Base-by-base conservation (phyloP, 2,329 filamentous ascomycete genomes). In the Biscogniauxia sp. region DNA sequence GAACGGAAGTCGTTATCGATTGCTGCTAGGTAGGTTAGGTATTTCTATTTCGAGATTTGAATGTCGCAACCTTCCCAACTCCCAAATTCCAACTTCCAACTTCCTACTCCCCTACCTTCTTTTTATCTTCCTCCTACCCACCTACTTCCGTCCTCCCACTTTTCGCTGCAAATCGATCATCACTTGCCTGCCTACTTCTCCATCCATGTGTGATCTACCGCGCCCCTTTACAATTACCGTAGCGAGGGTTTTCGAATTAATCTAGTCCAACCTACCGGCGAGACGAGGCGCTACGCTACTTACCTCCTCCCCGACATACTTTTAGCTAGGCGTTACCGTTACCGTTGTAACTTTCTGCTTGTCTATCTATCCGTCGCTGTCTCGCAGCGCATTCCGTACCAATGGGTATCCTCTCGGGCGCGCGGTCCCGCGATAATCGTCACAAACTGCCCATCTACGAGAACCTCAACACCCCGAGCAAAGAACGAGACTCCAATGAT, bases 401-500 rank as follows among this genome's bases (percentile, higher is more conserved):
- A 61, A 87, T 87, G 83, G 83, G 80, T 58, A 70, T 82, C 58
- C 73, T 81, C 58, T 76, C 80, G 50, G 77, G 77, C 50, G 69
- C 84, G 65, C 79, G 80, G 59, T 74, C 78, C 57, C 79, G 81
- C 64, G 78, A 80, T 65, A 71, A 75, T 56, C 79, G 75, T 56
- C 69, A 70, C 9, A 75, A 72, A 62, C 75, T 86, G 26, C 84
- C 84, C 20, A 66, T 84, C 11, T 85, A 85, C 72, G 79, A 82
- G 64, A 78, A 78, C 59, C 58, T 79, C 45, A 66, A 71, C 23
- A 68, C 76, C 7, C 69, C 76, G 1, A 76, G 70, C 20, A 84
- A 85, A 66, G 83, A 85, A 60, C 79, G 79, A 60, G 78, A 76
- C 58, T 84, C 83, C 2, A 80, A 83, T 63, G 79, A 83, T 60